These are phyloP conservation scores for Backusella morwellensis DNA, from an alignment of 192 early-diverging fungal genomes.

Conservation along the genomic window DNA sequence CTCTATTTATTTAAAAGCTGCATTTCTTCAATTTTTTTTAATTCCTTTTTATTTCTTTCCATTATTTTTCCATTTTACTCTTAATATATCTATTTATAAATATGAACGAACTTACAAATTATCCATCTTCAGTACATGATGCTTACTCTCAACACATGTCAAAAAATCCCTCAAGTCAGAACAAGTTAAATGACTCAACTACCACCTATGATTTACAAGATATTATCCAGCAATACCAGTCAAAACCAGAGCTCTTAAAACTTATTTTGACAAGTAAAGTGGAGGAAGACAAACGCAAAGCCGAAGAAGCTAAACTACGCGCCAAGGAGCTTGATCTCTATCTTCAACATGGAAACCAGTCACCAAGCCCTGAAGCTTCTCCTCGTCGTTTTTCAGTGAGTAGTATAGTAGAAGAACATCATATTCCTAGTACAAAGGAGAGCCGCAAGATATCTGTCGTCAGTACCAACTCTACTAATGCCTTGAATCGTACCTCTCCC, in stretches of 20 bases:
- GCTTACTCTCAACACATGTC: not conserved
- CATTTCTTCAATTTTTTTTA: not conserved
- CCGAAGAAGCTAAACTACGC: constrained; percentile 55
- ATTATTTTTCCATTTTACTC: not conserved
- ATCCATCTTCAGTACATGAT: not conserved
- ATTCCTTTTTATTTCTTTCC: not conserved
- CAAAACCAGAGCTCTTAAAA: constrained; percentile 53
- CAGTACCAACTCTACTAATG: not conserved
- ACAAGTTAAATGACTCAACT: not conserved
- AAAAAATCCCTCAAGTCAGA: not conserved
- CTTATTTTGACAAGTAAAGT: constrained; percentile 55
- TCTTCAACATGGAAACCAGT: constrained; percentile 28
- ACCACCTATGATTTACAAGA: constrained; percentile 49
- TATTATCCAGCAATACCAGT: constrained; percentile 45
- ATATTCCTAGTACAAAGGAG: not conserved
- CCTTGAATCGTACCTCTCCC: not conserved
- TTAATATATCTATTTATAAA: not conserved
- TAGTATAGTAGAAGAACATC: not conserved
- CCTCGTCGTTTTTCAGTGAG: not conserved
- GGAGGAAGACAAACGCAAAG: constrained; percentile 55
- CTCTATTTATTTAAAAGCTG: not conserved
- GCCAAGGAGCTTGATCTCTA: constrained; percentile 48
- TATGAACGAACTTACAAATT: not conserved
- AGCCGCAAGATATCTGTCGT: not conserved
- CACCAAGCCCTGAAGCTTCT: not conserved